These are phyloP conservation scores for Aureobasidium sp. DNA, from an alignment of 2,329 filamentous ascomycete genomes.

Conservation along the genomic window DNA sequence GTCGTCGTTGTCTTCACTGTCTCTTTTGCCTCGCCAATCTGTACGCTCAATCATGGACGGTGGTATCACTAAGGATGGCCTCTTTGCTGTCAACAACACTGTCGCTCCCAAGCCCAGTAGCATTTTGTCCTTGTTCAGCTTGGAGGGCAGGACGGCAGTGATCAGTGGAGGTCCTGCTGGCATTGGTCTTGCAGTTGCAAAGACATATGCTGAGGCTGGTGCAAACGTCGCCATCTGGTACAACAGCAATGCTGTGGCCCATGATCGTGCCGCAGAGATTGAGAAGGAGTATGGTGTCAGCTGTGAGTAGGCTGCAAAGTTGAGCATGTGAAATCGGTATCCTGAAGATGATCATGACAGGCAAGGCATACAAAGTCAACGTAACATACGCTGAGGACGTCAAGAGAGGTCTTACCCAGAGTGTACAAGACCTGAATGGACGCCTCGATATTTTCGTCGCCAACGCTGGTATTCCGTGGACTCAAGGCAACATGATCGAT, in stretches of 20 bases:
- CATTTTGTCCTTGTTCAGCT: conserved; percentile 26
- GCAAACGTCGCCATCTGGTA: conserved; percentile 43
- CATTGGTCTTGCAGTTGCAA: conserved; percentile 29
- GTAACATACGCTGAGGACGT: conserved; percentile 37
- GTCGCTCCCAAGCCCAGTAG: conserved; percentile 23
- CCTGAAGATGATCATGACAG: conserved; percentile 22
- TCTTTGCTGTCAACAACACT: conserved; percentile 32
- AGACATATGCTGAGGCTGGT: conserved; percentile 32
- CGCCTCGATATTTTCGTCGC: conserved; percentile 72
- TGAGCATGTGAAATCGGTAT: not conserved
- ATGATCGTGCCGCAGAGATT: conserved; percentile 27
- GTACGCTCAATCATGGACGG: conserved; percentile 19
- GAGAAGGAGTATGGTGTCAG: conserved; percentile 29
- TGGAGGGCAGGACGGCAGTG: conserved; percentile 31
- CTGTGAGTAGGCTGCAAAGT: conserved; percentile 19
- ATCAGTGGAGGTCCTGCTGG: conserved; percentile 30
- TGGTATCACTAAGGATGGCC: conserved; percentile 29
- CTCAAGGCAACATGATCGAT: conserved; percentile 59
- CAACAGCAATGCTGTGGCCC: conserved; percentile 30
- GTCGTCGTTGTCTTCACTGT: not conserved
- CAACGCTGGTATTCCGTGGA: conserved; percentile 71
- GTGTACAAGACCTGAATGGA: conserved; percentile 59
- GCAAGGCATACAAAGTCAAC: conserved; percentile 45
- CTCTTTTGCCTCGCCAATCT: not conserved
- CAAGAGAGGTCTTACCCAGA: conserved; percentile 35